Evolutionary conservation across 768 basidiomycete genomes (phyloP).

Genomic region (Rhodosporidiobolus sp.): DNA sequence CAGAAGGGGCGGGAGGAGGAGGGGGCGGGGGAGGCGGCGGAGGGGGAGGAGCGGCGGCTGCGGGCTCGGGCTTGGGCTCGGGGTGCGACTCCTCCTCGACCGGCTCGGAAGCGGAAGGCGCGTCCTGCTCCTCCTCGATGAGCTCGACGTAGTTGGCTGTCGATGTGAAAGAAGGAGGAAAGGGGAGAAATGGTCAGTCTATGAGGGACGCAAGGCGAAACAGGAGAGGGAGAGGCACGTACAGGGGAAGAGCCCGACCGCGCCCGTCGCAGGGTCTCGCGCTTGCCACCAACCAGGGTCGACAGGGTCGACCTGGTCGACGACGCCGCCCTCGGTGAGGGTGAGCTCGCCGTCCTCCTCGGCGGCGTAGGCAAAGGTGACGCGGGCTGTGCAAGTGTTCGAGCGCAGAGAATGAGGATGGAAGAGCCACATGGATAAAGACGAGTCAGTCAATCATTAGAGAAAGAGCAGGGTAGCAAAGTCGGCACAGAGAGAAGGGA

Average conservation of each 20-base stretch:
- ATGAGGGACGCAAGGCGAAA: not conserved
- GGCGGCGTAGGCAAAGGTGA: conserved; percentile 76
- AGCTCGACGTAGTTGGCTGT: conserved; percentile 84
- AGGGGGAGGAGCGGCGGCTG: conserved; percentile 20
- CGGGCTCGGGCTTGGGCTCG: conserved; percentile 14
- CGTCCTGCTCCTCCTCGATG: conserved; percentile 52
- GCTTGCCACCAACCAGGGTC: conserved; percentile 93
- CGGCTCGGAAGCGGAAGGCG: conserved; percentile 5
- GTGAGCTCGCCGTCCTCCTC: conserved; percentile 82
- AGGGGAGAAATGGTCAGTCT: not conserved
- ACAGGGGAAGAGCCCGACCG: conserved; percentile 83
- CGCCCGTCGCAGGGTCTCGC: conserved; percentile 66
- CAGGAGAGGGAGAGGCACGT: conserved; percentile 34
- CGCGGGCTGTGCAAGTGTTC: conserved; percentile 73
- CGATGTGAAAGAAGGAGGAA: too few relatives aligned
- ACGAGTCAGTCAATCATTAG: too few relatives aligned
- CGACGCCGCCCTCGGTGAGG: conserved; percentile 73
- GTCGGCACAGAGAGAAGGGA: not conserved
- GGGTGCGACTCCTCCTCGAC: conserved; percentile 23
- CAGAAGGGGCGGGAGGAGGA: conserved; percentile 50
- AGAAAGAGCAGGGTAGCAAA: conserved; percentile 47
- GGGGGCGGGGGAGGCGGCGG: conserved; percentile 43
- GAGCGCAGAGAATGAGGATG: too few relatives aligned
- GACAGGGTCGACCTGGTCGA: conserved; percentile 76
- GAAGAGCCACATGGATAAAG: too few relatives aligned